These are phyloP conservation scores for Paecilomyces sp. DNA, from an alignment of 2,329 filamentous ascomycete species.

Conservation along the genomic window DNA sequence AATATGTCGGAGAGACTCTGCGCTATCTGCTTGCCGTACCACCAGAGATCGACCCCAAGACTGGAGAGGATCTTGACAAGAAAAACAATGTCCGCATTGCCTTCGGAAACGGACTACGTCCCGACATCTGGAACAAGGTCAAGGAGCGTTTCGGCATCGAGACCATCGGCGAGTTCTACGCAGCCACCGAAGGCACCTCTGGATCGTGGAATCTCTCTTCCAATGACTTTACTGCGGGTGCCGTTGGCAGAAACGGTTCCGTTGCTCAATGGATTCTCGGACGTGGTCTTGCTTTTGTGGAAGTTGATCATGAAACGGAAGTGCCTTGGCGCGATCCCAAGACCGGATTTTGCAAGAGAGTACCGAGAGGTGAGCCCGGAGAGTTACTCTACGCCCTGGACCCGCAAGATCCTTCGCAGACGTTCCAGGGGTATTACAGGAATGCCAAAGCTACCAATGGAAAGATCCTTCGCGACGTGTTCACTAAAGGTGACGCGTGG, in stretches of 20 bases:
- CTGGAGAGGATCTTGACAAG: conserved; percentile 62
- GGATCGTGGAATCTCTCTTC: conserved; percentile 66
- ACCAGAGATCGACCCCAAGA: conserved; percentile 54
- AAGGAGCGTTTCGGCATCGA: conserved; percentile 72
- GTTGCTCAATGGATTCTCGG: conserved; percentile 52
- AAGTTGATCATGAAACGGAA: conserved; percentile 66
- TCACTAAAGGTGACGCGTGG: conserved; percentile 69
- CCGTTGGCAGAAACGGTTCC: conserved; percentile 66
- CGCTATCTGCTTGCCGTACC: conserved; percentile 69
- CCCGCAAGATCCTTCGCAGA: conserved; percentile 51
- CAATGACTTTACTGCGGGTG: conserved; percentile 68
- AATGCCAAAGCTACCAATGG: conserved; percentile 62
- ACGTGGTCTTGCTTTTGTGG: conserved; percentile 51
- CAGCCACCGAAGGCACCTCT: conserved; percentile 64
- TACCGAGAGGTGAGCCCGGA: conserved; percentile 57
- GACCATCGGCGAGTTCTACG: conserved; percentile 73
- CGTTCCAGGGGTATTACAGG: conserved; percentile 77
- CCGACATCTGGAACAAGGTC: conserved; percentile 79
- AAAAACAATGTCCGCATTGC: conserved; percentile 66
- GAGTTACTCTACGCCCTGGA: conserved; percentile 71
- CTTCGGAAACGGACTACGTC: conserved; percentile 78
- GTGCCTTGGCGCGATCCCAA: conserved; percentile 58
- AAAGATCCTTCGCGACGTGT: conserved; percentile 69
- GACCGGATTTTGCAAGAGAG: conserved; percentile 61
- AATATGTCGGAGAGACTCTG: conserved; percentile 84